Evolutionary conservation across 345 rosid species (phyloP).

Genomic region (Salix purpurea): DNA sequence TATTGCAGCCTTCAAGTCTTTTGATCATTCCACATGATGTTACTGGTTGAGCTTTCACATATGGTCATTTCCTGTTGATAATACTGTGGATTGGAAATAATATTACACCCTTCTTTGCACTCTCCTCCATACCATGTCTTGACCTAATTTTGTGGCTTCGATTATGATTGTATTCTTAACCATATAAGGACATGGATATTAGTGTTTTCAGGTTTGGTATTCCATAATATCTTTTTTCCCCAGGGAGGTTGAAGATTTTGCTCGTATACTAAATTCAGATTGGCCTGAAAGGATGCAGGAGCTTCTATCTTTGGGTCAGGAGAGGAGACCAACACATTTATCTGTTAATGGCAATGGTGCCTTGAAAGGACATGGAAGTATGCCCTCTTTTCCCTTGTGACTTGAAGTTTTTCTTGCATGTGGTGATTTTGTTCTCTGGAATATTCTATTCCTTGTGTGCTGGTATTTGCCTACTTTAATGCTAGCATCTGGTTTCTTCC

Average conservation of each 20-base stretch:
- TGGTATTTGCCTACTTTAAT: neutral
- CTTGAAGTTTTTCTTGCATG: neutral
- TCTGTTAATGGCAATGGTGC: slow-evolving; percentile 17
- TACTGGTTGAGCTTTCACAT: neutral
- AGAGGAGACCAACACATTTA: slow-evolving; percentile 8
- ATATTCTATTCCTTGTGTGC: neutral
- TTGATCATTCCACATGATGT: neutral
- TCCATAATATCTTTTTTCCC: neutral
- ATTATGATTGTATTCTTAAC: neutral
- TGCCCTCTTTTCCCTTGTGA: slow-evolving; percentile 9
- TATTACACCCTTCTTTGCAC: neutral
- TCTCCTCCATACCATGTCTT: neutral
- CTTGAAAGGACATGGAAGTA: slow-evolving; percentile 19
- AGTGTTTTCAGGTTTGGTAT: neutral
- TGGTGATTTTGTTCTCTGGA: neutral
- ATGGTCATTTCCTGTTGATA: neutral
- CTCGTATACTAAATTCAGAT: slow-evolving; percentile 27
- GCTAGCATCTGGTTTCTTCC: neutral
- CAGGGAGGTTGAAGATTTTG: slow-evolving; percentile 35
- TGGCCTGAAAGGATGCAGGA: slow-evolving; percentile 34
- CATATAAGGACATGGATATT: neutral
- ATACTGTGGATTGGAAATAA: neutral
- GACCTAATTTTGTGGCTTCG: neutral
- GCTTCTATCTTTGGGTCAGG: slow-evolving; percentile 23
- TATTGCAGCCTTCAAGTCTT: neutral